Evolutionary conservation across 2,329 filamentous ascomycete species (phyloP).

Genomic region (Capronia americana): DNA sequence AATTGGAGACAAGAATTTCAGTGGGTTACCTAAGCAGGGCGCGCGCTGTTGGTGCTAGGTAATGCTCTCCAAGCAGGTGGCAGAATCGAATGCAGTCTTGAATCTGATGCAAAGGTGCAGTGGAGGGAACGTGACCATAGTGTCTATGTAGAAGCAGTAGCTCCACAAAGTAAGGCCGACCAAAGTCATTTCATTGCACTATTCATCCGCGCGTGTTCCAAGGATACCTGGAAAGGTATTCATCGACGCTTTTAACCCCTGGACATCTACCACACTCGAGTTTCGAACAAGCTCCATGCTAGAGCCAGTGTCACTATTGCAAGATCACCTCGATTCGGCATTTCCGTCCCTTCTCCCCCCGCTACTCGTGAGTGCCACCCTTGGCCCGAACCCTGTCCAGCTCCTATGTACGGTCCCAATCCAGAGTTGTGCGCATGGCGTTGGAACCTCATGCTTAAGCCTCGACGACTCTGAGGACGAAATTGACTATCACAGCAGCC

Average conservation of each 20-base stretch:
- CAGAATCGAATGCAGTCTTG: not conserved
- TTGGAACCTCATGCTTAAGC: not conserved
- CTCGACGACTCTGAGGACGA: slow-evolving; percentile 69
- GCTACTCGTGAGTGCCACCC: not conserved
- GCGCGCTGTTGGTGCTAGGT: not conserved
- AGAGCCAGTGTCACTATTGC: not conserved
- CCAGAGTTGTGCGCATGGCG: not conserved
- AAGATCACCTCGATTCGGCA: not conserved
- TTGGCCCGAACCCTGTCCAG: not conserved
- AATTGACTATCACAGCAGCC: slow-evolving; percentile 93
- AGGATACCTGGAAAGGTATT: not conserved
- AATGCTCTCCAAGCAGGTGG: not conserved
- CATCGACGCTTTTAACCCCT: not conserved
- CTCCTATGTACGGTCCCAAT: not conserved
- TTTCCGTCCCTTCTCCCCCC: not conserved
- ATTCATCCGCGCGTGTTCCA: not conserved
- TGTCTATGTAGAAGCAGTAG: not conserved
- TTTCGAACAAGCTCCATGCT: not conserved
- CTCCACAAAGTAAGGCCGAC: not conserved
- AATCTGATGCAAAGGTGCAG: not conserved
- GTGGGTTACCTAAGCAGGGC: not conserved
- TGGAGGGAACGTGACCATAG: not conserved
- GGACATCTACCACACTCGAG: not conserved
- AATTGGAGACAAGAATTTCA: not conserved
- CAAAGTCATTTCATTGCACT: not conserved